Base-by-base conservation (phyloP, 2,329 filamentous ascomycete genomes). In the Rachicladosporium sp. region DNA sequence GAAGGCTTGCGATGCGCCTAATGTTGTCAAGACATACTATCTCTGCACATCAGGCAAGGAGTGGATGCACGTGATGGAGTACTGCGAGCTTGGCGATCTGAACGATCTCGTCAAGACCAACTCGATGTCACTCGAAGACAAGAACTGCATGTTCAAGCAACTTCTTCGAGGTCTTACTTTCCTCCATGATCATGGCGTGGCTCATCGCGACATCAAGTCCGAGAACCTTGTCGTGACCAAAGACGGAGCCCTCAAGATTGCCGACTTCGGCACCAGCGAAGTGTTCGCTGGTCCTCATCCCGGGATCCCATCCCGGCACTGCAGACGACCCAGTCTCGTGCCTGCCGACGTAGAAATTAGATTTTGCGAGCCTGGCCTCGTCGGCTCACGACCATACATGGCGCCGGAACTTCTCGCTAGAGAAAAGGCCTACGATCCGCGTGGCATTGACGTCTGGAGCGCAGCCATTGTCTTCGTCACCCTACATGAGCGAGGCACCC, bases 21-120 rank as follows among this genome's bases (percentile, higher is more conserved):
- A 93, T 58, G 83, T 93, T 50, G 82, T 93, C 47, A 75, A 85
- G 59, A 88, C 84, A 0, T 65, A 87, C 40, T 76, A 80, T 23
- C 69, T 93, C 4, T 91, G 85, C 64, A 77, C 35, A 21, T 61
- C 73, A 9, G 73, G 87, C 49, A 74, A 78, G 49, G 76, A 75
- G 27, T 93, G 83, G 82, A 88, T 86, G 57, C 84, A 93, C 57
- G 84, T 93, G 41, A 94, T 94, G 87, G 85, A 94, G 58, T 93
- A 83, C 58, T 93, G 87, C 64, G 71, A 76, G 3, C 76, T 85
- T 49, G 86, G 87, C 34, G 87, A 93, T 54, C 66, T 94, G 4
- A 89, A 82, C 58, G 70, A 71, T 45, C 65, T 93, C 9, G 79
- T 93, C 31, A 74, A 79, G 47, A 56, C 80, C 57, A 73, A 74